phyloP scores from a whole-genome alignment of 331 rosid genomes.

The Cucumis variabilis region DNA sequence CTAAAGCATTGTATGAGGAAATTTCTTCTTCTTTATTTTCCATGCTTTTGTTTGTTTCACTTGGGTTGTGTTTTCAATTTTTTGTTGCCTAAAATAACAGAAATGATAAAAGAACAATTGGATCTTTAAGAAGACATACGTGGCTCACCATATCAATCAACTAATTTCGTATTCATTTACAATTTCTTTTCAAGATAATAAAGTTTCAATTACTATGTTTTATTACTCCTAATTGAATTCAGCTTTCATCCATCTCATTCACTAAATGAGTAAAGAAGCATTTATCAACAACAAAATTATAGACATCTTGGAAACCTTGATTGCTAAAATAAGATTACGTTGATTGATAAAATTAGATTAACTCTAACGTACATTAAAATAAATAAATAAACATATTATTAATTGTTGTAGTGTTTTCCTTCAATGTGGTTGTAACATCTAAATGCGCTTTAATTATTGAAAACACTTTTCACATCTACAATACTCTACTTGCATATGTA shows the following conservation, averaged over 20 bases:
- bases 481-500: too few species aligned
- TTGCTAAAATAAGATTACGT: background rate
- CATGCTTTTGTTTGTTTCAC: background rate
- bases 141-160: background rate
- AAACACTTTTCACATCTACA: too few species aligned
- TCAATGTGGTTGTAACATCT: background rate
- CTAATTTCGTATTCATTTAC: background rate
- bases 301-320: background rate
- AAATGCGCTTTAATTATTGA: background rate
- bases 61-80: background rate
- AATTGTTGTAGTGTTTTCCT: background rate
- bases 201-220: background rate
- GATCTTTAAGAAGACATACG: background rate
- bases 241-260: background rate
- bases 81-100: background rate
- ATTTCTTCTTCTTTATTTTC: too few species aligned
- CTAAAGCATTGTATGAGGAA: background rate
- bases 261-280: background rate
- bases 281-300: background rate
- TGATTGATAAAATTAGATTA: too few species aligned
- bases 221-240: background rate
- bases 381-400: rapidly evolving
- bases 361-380: too few species aligned
- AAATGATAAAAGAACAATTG: background rate
- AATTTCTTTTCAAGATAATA: background rate